These are phyloP conservation scores for Yamadazyma dushanensis DNA, from an alignment of 1,139 yeast species.

Conservation along the genomic window DNA sequence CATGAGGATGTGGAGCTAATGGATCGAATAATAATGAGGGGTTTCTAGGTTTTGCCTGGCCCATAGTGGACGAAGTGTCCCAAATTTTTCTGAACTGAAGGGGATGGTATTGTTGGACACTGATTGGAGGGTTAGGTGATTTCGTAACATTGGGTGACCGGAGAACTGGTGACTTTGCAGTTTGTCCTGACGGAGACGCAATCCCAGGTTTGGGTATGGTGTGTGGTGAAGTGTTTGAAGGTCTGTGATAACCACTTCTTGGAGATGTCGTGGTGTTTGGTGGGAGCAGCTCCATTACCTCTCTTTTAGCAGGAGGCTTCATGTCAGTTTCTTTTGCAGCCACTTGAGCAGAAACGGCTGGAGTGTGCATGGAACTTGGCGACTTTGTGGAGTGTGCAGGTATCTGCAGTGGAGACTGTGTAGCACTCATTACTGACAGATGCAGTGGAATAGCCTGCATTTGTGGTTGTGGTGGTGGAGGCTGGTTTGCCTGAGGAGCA, in stretches of 20 bases:
- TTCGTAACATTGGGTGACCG: conserved; percentile 2
- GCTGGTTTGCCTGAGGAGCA: no score
- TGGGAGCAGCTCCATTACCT: conserved; percentile 12
- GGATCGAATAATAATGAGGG: conserved; percentile 42
- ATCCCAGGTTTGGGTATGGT: conserved; percentile 7
- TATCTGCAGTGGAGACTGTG: no score
- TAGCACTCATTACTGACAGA: no score
- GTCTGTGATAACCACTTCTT: conserved; percentile 7
- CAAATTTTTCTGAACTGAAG: conserved; percentile 44
- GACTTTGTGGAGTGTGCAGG: no score
- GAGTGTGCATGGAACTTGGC: background rate
- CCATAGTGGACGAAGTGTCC: conserved; percentile 22
- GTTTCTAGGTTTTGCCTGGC: conserved; percentile 26
- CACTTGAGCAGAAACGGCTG: background rate
- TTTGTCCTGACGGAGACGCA: background rate
- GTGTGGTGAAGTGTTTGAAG: conserved; percentile 12
- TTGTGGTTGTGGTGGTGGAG: conserved; percentile 1
- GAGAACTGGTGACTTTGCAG: background rate
- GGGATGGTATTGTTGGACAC: conserved; percentile 27
- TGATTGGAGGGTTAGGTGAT: conserved; percentile 5
- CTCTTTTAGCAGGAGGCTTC: conserved; percentile 7
- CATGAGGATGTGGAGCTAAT: conserved; percentile 28
- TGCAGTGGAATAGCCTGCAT: background rate
- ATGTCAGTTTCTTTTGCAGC: conserved; percentile 9
- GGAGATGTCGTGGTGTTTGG: conserved; percentile 5